phyloP scores from a whole-genome alignment of 2,329 filamentous ascomycete species.

The Fusarium bulbicola region DNA sequence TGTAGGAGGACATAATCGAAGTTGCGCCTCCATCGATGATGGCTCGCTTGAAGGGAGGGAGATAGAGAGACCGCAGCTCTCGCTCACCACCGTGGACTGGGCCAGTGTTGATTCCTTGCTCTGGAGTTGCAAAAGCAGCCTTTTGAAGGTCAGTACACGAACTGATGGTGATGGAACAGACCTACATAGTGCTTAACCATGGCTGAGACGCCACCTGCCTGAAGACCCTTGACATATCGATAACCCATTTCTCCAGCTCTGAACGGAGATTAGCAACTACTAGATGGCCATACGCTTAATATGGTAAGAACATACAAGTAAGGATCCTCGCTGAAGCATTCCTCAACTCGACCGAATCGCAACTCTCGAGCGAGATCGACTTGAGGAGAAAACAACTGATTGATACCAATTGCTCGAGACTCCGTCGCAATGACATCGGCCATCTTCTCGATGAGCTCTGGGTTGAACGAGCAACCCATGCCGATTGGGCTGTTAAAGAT shows the following conservation, averaged over 20 bases:
- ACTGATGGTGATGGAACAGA: neutral
- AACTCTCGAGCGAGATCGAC: constrained; percentile 76
- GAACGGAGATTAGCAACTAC: constrained; percentile 11
- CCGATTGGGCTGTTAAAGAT: constrained; percentile 83
- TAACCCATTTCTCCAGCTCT: constrained; percentile 73
- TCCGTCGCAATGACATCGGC: constrained; percentile 72
- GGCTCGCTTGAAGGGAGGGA: constrained; percentile 72
- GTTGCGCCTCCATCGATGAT: constrained; percentile 76
- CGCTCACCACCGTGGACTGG: constrained; percentile 63
- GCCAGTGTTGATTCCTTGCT: constrained; percentile 77
- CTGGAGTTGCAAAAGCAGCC: constrained; percentile 71
- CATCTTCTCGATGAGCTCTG: constrained; percentile 71
- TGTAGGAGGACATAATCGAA: constrained; percentile 78
- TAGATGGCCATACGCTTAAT: neutral
- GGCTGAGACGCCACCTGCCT: constrained; percentile 71
- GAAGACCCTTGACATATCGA: constrained; percentile 64
- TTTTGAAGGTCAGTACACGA: constrained; percentile 25
- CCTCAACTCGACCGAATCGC: constrained; percentile 77
- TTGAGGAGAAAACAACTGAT: constrained; percentile 77
- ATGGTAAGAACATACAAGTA: constrained; percentile 57
- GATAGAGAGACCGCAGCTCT: constrained; percentile 63
- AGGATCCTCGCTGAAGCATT: constrained; percentile 75
- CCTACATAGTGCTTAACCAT: constrained; percentile 78
- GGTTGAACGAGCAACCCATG: constrained; percentile 76
- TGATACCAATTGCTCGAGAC: constrained; percentile 72